A percentile compares a stretch with the other conserved stretches of the same genome.
Evolutionary conservation across 1,284 basidiomycete genomes (phyloP).

Genomic region (Hymenochaete sp.): DNA sequence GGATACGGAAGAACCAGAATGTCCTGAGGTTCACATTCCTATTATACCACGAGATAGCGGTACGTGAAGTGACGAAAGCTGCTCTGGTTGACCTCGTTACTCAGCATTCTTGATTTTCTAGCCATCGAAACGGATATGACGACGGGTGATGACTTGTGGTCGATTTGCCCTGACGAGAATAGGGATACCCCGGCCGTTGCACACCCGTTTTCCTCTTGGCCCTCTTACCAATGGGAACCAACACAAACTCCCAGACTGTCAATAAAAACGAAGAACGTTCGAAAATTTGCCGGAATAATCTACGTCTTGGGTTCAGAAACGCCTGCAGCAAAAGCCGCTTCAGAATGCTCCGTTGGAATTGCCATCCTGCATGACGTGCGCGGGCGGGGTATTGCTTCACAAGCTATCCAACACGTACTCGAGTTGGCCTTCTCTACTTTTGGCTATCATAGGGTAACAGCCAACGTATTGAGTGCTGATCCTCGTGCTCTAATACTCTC

Average conservation of each 20-base stretch:
- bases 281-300: conserved; percentile 8
- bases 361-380: conserved; percentile 9
- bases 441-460: conserved; percentile 17
- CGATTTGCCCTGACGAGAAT: no score
- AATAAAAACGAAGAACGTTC: no score
- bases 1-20: neutral
- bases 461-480: conserved; percentile 13
- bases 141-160: neutral
- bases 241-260: neutral
- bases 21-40: neutral
- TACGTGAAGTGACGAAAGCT: neutral
- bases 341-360: conserved; percentile 12
- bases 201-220: no score
- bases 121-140: neutral
- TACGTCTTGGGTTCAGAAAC: neutral
- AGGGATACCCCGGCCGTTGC: no score
- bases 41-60: neutral
- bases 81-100: no score
- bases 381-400: conserved; percentile 7
- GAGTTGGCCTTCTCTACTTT: conserved; percentile 17
- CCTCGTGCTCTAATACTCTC: neutral
- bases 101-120: no score
- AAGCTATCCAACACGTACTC: conserved; percentile 18
- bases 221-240: neutral
- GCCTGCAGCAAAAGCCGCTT: no score